Percentiles rank a stretch among this genome's conserved stretches.
phyloP scores from a whole-genome alignment of 768 basidiomycete genomes.

The Auriscalpium vulgare region DNA sequence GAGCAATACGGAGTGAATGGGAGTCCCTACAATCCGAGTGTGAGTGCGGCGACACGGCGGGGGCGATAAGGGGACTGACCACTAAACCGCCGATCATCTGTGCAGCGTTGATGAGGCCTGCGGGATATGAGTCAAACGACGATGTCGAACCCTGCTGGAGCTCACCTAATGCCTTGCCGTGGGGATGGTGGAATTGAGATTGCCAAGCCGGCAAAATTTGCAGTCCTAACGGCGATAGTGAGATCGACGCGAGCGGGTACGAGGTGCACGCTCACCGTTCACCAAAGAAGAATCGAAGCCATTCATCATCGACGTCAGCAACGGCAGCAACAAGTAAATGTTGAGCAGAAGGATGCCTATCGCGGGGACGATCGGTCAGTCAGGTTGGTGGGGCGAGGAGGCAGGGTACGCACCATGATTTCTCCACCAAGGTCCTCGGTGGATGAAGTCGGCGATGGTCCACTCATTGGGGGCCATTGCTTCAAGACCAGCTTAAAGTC shows the following conservation, averaged over 20 bases:
- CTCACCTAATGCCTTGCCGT: slow-evolving; percentile 42
- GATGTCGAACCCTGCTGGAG: neutral
- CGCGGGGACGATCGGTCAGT: neutral
- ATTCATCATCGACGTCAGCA: slow-evolving; percentile 59
- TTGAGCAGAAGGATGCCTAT: slow-evolving; percentile 53
- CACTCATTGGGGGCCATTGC: slow-evolving; percentile 32
- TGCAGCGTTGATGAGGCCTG: slow-evolving; percentile 59
- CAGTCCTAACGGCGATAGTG: slow-evolving; percentile 34
- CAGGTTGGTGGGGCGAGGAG: neutral
- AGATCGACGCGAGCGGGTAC: neutral
- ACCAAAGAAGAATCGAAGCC: slow-evolving; percentile 64
- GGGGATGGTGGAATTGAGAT: slow-evolving; percentile 43
- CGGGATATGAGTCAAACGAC: neutral
- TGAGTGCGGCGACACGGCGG: neutral
- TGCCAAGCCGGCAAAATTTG: slow-evolving; percentile 64
- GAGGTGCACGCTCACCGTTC: slow-evolving; percentile 30
- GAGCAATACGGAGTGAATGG: slow-evolving; percentile 56
- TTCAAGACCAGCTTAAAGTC: neutral
- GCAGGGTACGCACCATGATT: slow-evolving; percentile 39
- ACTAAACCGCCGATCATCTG: slow-evolving; percentile 50
- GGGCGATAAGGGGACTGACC: slow-evolving; percentile 24
- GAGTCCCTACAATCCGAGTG: slow-evolving; percentile 32
- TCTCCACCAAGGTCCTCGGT: slow-evolving; percentile 52
- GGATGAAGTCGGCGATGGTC: slow-evolving; percentile 53
- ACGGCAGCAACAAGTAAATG: slow-evolving; percentile 48